Base-by-base conservation (phyloP, 2,329 filamentous ascomycete species). In the Fusarium robinianum region DNA sequence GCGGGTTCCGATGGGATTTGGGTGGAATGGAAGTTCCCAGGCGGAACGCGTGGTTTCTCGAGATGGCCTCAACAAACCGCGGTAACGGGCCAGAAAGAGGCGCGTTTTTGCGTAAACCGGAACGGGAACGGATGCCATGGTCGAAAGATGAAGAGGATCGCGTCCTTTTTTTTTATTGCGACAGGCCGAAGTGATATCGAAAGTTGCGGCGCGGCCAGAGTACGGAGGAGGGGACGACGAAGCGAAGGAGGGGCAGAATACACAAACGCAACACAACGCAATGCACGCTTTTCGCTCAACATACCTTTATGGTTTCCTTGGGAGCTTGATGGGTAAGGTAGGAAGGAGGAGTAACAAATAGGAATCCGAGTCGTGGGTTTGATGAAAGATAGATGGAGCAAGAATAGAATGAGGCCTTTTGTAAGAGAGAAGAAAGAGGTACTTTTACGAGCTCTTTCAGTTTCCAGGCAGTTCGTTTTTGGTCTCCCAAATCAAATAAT, bases 301-400 rank as follows among this genome's bases (percentile, higher is more conserved):
- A 18, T 55, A 55, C 51, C 51, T 55, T 55, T 55, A 19, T 53
- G 52, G 33, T 31, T 44, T 46, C 14, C 16, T 4, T 19, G 26
- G 51, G 51, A 55, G 51, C 47, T 55, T 55, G 47, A 55, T 55
- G 43, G 52, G 39, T 55, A n/a, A n/a, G n/a, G n/a, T n/a, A 25
- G n/a, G 17, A 18, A 23, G 29, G 31, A 11, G 27, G 16, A 34
- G 36, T 43, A 32, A 34, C 35, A 55, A 41, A 40, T 40, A 43
- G 24, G 41, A 35, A 34, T 49, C 51, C 48, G 44, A 55, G 27
- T 39, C 36, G 47, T 52, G 47, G 44, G 47, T n/a, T 55, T 52
- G 29, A 25, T 10, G 18, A 22, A 24, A n/a, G 24, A 27, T 34
- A 49, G n/a, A n/a, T n/a, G n/a, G n/a, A n/a, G n/a, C n/a, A 41